phyloP scores from a whole-genome alignment of 805 yeast genomes.

The Brettanomyces nanus region DNA sequence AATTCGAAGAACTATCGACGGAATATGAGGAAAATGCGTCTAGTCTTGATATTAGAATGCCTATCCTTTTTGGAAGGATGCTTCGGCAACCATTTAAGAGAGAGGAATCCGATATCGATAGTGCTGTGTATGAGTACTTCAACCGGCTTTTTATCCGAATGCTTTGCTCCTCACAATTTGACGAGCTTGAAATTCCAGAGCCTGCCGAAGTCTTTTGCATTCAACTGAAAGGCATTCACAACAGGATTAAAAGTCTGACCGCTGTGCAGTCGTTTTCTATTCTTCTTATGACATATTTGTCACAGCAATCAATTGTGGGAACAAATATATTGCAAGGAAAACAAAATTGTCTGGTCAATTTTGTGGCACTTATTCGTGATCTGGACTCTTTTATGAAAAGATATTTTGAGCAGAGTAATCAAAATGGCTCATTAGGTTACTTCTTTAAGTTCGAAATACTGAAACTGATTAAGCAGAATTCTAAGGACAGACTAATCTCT shows the following conservation, averaged over 20 bases:
- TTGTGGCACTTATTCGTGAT: neutral
- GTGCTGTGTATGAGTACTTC: conserved; percentile 8
- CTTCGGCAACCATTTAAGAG: neutral
- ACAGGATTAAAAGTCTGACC: neutral
- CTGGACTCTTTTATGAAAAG: neutral
- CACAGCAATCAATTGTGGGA: neutral
- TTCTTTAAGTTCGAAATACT: neutral
- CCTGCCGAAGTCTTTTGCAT: neutral
- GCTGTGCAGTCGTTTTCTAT: neutral
- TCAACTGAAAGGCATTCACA: neutral
- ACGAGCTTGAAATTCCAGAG: neutral
- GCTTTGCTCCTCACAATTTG: conserved; percentile 6
- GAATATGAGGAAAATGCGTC: conserved; percentile 13
- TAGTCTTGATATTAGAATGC: conserved; percentile 13
- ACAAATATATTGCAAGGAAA: neutral
- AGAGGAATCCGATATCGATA: neutral
- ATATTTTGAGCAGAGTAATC: neutral
- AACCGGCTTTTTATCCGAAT: conserved; percentile 12
- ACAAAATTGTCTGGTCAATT: neutral
- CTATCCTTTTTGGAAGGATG: conserved; percentile 13
- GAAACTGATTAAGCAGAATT: neutral
- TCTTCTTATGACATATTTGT: neutral
- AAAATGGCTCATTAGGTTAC: neutral
- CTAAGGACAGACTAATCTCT: neutral
- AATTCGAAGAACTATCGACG: conserved; percentile 18